Evolutionary conservation across 2,329 filamentous ascomycete species (phyloP).

Genomic region (Sphaerostilbella broomeana): DNA sequence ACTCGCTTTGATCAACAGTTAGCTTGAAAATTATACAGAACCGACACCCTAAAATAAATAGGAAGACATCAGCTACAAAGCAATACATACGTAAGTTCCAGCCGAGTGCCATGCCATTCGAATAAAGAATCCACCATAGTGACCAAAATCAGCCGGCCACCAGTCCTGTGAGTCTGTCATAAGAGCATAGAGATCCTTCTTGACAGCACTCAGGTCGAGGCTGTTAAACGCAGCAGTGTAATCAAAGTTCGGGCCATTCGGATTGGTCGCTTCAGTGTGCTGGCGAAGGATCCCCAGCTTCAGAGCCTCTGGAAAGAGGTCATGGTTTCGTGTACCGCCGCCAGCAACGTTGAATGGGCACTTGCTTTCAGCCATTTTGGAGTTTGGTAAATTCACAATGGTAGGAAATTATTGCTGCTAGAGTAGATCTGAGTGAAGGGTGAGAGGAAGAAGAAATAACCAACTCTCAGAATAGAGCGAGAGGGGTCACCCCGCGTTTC

Average conservation of each 20-base stretch:
- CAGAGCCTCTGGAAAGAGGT: constrained; percentile 70
- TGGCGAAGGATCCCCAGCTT: constrained; percentile 68
- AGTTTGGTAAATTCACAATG: too few relatives aligned
- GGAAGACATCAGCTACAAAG: too few relatives aligned
- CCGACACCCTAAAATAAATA: too few relatives aligned
- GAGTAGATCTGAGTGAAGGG: too few relatives aligned
- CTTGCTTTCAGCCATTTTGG: constrained; percentile 24
- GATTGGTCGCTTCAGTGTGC: constrained; percentile 57
- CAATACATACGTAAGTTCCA: too few relatives aligned
- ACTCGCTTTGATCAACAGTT: constrained; percentile 62
- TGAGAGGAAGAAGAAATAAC: too few relatives aligned
- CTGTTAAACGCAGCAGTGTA: constrained; percentile 67
- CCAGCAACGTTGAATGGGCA: constrained; percentile 43
- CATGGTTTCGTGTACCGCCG: constrained; percentile 58
- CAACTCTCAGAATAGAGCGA: too few relatives aligned
- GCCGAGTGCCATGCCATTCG: constrained; percentile 78
- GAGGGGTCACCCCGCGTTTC: too few relatives aligned
- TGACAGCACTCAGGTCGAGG: constrained; percentile 52
- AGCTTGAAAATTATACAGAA: too few relatives aligned
- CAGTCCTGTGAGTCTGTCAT: constrained; percentile 76
- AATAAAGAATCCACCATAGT: constrained; percentile 75
- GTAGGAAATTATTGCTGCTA: too few relatives aligned
- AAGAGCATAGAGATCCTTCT: constrained; percentile 62
- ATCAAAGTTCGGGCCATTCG: constrained; percentile 59
- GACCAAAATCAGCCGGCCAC: constrained; percentile 78